Base-by-base conservation (phyloP, 1,139 yeast genomes). In the Lizanozyma gosingica region DNA sequence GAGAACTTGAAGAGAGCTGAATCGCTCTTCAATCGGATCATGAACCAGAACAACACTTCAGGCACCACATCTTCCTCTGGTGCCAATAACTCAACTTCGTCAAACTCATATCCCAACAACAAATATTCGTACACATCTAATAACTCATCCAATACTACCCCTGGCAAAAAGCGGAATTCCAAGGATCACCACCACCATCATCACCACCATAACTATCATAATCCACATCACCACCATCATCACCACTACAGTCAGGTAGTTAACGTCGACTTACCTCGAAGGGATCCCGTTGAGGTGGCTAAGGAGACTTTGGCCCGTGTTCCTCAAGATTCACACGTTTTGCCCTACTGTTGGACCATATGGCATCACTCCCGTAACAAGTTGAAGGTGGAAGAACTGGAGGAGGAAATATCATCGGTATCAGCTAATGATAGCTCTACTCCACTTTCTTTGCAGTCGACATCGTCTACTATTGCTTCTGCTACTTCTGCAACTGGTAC, bases 1-100 rank as follows among this genome's bases (percentile, higher is more conserved):
- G 76, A 70, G 47, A 70, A 70, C 54, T 63, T 70, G 50, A 70
- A 69, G 47, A 62, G 75, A 54, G 76, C 76, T 35, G 76, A 70
- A 50, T 67, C 73, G 38, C 61, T 70, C 42, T 70, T 70, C 59
- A 70, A 70, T 51, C 54, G 75, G 50, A 70, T 70, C 49, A 69
- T 70, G 73, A 70, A 69, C 51, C 73, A 62, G 42, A 61, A 58
- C 40, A 53, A 53, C 17, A 36, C 45, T 14, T 33, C 35, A 18
- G 16, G 34, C 14, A 33, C 37, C 22, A 43, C 38, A 2, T 40
- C 39, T 4, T 22, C 43, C 11, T 22, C 29, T 6, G 29, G 9
- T 6, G 6, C 29, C 29, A 22, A 6, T 22, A 6, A 6, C 9
- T 22, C 29, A 22, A 6, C 29, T 6, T 22, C 29, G 6, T 6